Base-by-base conservation (phyloP, 805 yeast genomes). In the Saturnispora hagleri region DNA sequence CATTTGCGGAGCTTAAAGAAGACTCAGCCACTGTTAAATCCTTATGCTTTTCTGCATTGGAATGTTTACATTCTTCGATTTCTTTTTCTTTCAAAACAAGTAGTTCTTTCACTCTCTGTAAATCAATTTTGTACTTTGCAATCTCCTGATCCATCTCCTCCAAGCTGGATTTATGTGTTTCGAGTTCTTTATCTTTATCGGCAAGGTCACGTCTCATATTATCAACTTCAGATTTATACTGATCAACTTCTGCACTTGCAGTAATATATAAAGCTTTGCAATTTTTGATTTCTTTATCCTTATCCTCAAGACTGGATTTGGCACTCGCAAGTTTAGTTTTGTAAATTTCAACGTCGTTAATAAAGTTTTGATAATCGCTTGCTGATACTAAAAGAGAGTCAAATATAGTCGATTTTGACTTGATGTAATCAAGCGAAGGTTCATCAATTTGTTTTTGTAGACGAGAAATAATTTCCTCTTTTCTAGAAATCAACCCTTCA, bases 341-440 rank as follows among this genome's bases (percentile, higher is more conserved):
- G 20, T 45, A 26, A 52, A 51, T 46, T 50, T 53, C 24, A 22
- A 27, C 20, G n/a, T 49, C 38, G 12, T 18, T 20, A 12, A 12
- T 26, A 8, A 50, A 18, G 3, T 43, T 34, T n/a, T 44, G 34
- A 24, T 53, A 56, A 10, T 58, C 60, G 13, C 8, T 47, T 5
- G 26, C 17, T 9, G 60, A 48, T 10, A 59, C 26, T 6, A 72
- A 60, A 22, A 64, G 62, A 26, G 70, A 60, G 0, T 70, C 73
- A 49, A 64, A 57, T 9, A 60, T 66, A 17, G 51, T 46, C 0
- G 75, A 73, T 45, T 51, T 57, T 27, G 58, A 50, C 28, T 56
- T 56, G 18, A 68, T 38, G 46, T 58, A 54, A 18, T 55, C 60
- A 12, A 43, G 31, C 38, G 56, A 34, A 27, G 58, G 58, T 7